Conservation (phyloP, 306 rosid species). For the Vigna hirtella region DNA sequence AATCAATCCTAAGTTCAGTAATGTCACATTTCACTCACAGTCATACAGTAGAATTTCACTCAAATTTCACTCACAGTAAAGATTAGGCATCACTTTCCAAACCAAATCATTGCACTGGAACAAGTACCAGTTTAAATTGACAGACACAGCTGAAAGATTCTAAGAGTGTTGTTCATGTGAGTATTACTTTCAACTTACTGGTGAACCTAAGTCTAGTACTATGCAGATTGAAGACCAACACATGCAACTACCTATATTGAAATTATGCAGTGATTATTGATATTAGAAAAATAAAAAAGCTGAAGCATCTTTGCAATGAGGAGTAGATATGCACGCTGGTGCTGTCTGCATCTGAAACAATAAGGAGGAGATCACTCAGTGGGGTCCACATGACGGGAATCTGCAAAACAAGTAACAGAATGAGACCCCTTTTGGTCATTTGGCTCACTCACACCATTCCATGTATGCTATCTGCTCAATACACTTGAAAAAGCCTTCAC, state of each 20-base stretch:
- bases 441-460: slow-evolving; percentile 6
- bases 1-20: no score
- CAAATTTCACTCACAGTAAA: no score
- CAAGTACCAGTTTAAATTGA: no score
- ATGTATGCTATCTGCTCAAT: neutral
- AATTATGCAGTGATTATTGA: neutral
- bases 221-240: neutral
- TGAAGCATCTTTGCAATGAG: neutral
- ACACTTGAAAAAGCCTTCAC: neutral
- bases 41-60: no score
- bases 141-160: no score
- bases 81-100: no score
- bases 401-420: slow-evolving; percentile 37
- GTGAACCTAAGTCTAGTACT: no score
- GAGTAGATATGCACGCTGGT: neutral
- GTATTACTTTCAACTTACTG: no score
- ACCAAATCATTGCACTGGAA: no score
- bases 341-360: slow-evolving; percentile 4
- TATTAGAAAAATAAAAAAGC: neutral
- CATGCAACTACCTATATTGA: no score
- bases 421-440: slow-evolving; percentile 32
- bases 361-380: slow-evolving; percentile 34
- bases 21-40: no score
- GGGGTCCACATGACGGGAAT: slow-evolving; percentile 38
- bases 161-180: no score